Conservation (phyloP, 371 early-diverging fungal species). For the Mortierella sp. region DNA sequence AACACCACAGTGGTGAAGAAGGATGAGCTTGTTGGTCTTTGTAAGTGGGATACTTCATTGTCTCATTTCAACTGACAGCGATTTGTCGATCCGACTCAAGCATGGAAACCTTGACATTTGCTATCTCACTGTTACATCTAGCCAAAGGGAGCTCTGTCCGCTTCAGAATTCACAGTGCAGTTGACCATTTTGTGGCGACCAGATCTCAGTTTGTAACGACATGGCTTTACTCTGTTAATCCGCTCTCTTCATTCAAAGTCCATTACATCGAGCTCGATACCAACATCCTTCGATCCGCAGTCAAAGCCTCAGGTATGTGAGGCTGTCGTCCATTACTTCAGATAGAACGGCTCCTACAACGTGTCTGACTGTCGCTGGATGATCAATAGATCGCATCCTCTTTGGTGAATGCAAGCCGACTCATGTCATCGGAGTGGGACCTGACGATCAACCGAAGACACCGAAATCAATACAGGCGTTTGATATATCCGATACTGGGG, state of each 20-base stretch:
- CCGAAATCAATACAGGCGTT: neutral
- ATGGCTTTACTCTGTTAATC: neutral
- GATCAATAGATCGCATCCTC: slow-evolving; percentile 15
- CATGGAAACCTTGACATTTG: neutral
- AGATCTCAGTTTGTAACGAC: neutral
- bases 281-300: neutral
- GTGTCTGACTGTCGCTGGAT: slow-evolving; percentile 2
- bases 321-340: neutral
- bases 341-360: neutral
- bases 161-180: neutral
- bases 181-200: neutral
- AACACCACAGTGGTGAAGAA: no score
- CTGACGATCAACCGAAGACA: neutral
- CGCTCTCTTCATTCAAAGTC: neutral
- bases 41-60: no score
- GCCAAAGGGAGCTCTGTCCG: neutral
- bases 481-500: slow-evolving; percentile 15
- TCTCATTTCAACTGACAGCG: no score
- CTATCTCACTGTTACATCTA: neutral
- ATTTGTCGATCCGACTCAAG: no score
- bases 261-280: neutral
- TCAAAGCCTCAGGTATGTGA: neutral
- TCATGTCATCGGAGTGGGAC: slow-evolving; percentile 12
- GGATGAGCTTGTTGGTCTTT: no score
- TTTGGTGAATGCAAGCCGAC: slow-evolving; percentile 11